Evolutionary conservation across 169 alveolate genomes (phyloP).

Genomic region (Cryptosporidium canis): DNA sequence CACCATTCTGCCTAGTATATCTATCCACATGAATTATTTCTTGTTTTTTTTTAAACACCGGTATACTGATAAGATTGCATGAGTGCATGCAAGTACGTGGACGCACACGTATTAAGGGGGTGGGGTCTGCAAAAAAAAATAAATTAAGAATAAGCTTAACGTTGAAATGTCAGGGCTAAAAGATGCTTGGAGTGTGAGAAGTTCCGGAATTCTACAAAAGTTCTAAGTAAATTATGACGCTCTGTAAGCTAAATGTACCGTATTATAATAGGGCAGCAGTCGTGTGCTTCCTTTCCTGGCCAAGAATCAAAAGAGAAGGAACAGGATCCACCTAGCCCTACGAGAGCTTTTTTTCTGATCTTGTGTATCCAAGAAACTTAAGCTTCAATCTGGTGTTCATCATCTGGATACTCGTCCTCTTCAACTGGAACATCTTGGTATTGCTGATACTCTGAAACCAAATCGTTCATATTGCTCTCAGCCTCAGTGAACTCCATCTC

Average conservation of each 20-base stretch:
- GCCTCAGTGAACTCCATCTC: slow-evolving; percentile 99
- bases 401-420: slow-evolving; percentile 94
- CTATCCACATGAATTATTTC: background rate
- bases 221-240: slow-evolving; percentile 44
- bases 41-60: background rate
- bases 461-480: slow-evolving; percentile 96
- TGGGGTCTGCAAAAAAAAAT: background rate
- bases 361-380: slow-evolving; percentile 15
- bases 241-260: slow-evolving; percentile 3
- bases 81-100: background rate
- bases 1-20: too few species aligned
- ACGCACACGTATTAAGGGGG: background rate
- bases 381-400: slow-evolving; percentile 76
- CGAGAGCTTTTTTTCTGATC: background rate
- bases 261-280: slow-evolving; percentile 7
- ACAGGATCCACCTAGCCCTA: background rate
- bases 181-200: slow-evolving; percentile 2
- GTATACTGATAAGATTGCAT: background rate
- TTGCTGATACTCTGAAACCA: slow-evolving; percentile 97
- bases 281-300: background rate
- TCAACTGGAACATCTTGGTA: slow-evolving; percentile 98
- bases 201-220: slow-evolving; percentile 18
- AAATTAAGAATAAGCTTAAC: slow-evolving; percentile 10
- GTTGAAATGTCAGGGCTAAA: background rate
- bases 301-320: background rate